phyloP scores from a whole-genome alignment of 768 basidiomycete species.

The Phylloporus scabripes region DNA sequence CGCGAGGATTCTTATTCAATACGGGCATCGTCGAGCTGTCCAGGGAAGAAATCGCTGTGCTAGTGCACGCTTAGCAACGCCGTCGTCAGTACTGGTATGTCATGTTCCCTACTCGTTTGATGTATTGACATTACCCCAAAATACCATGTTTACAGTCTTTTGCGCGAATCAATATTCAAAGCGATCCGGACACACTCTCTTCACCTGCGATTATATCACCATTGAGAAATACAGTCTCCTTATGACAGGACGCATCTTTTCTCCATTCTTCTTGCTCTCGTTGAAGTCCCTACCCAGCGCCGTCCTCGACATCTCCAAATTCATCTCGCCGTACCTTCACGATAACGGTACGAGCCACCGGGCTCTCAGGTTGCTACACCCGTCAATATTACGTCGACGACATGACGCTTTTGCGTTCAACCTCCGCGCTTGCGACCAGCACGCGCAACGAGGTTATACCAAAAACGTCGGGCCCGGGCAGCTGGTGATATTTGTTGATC shows the following conservation, averaged over 20 bases:
- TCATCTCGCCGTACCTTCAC: slow-evolving; percentile 71
- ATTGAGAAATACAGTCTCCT: slow-evolving; percentile 74
- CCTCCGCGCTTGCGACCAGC: slow-evolving; percentile 77
- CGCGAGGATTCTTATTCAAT: slow-evolving; percentile 81
- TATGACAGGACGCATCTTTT: slow-evolving; percentile 52
- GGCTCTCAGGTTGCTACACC: slow-evolving; percentile 75
- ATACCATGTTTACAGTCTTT: slow-evolving; percentile 61
- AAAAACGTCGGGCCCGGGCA: slow-evolving; percentile 75
- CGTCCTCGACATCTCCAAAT: slow-evolving; percentile 80
- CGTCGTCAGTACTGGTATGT: slow-evolving; percentile 43
- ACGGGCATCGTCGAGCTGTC: slow-evolving; percentile 60
- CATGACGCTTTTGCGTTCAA: slow-evolving; percentile 76
- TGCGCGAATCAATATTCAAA: slow-evolving; percentile 53
- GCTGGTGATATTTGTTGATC: slow-evolving; percentile 89
- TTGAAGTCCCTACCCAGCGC: background rate
- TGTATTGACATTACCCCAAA: slow-evolving; percentile 24
- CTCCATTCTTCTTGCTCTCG: background rate
- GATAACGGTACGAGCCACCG: slow-evolving; percentile 63
- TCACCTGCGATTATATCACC: slow-evolving; percentile 80
- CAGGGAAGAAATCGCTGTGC: slow-evolving; percentile 55
- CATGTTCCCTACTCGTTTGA: background rate
- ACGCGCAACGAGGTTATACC: slow-evolving; percentile 62
- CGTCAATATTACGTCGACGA: slow-evolving; percentile 95
- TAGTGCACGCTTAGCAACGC: slow-evolving; percentile 63
- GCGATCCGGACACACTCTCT: slow-evolving; percentile 63